Base-by-base conservation (phyloP, 139 green algal genomes). In the Volvox africanus region DNA sequence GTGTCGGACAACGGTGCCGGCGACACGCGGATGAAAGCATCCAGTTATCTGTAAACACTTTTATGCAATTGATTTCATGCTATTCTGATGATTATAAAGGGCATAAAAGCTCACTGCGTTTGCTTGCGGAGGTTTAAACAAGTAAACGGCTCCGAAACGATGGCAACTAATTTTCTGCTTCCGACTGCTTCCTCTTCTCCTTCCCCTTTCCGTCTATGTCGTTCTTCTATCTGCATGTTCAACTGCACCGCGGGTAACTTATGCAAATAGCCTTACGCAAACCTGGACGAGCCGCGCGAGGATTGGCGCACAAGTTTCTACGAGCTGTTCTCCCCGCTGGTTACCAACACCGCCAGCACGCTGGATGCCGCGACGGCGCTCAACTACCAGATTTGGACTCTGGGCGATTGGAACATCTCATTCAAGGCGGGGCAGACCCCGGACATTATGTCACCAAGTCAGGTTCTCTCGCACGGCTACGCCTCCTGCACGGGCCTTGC, bases 401-500 rank as follows among this genome's bases (percentile, higher is more conserved):
- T 92, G 3, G 44, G 22, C 80, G 88, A 61, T 44, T 86, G 84
- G 83, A 79, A 90, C 73, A 93, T 95, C 62, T 61, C 50, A 32
- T 95, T 95, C 71, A 84, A 87, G 61, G 21, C 93, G 19, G 90
- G 93, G 71, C 93, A 96, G 69, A 94, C 93, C 0, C 95, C 95
- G 22, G 92, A 95, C 14, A 95, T 96, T 86, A 94, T 96, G 94
- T 94, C 92, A 1, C 92, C 93, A 30, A 92, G 80, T 28, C 95
- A 97, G 85, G 93, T 95, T 9, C 80, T 94, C 0, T 61, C 18
- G 28, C 89, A 89, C 12, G 92, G 93, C 21, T 93, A 93, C 77
- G 94, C 93, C 26, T 94, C 91, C 0, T 96, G 94, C 90, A 95
- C 95, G 14, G 95, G 94, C 1, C 91, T 97, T 18, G 94, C 93